Evolutionary conservation across 768 basidiomycete genomes (phyloP).

Genomic region (Lactarius akahatsu): DNA sequence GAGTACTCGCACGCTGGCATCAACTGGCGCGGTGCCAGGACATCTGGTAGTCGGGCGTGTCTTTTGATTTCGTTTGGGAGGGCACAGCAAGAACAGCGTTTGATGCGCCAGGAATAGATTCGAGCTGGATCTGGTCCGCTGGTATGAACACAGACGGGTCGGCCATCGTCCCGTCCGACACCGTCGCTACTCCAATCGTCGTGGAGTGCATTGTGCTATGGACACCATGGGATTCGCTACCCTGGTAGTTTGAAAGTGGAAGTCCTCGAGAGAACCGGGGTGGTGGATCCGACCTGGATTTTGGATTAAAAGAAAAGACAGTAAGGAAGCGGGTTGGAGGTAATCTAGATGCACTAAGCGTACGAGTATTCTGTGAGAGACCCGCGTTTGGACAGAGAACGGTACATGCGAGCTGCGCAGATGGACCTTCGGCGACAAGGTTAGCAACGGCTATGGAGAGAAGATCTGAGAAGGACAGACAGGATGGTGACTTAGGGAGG

Average conservation of each 20-base stretch:
- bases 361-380: constrained; percentile 19
- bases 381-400: constrained; percentile 1
- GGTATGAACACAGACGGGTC: constrained; percentile 5
- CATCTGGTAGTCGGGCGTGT: background rate
- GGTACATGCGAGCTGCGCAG: constrained; percentile 1
- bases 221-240: background rate
- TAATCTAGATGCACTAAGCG: background rate
- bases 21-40: background rate
- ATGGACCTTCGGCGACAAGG: constrained; percentile 5
- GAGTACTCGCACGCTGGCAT: background rate
- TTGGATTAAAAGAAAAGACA: background rate
- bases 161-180: background rate
- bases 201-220: background rate
- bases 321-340: background rate
- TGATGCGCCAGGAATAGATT: background rate
- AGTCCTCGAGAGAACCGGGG: background rate
- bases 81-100: background rate
- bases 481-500: background rate
- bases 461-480: background rate
- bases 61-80: background rate
- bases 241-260: background rate
- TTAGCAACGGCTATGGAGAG: background rate
- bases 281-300: background rate
- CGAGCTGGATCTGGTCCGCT: background rate
- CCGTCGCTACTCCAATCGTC: background rate